Base-by-base conservation (phyloP, 148 eudicot genomes). In the Fagopyrum homotropicum region DNA sequence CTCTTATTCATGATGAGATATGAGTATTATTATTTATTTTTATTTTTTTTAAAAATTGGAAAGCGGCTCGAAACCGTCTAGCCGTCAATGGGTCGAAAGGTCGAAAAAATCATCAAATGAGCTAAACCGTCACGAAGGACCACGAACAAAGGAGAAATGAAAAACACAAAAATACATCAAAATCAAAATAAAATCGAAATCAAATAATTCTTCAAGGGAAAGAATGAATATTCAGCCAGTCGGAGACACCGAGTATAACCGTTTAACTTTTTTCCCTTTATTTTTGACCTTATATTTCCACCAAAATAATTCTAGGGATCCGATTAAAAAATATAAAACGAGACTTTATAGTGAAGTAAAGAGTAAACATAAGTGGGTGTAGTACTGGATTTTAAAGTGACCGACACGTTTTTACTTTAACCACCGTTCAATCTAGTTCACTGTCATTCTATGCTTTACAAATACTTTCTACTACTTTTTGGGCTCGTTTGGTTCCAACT, bases 381-480 rank as follows among this genome's bases (percentile, higher is more conserved):
- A 30, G 35, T 30, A 30, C 35, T 30, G 2, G 2, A 1, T 35
- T 35, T 35, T 35, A 64, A 40, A 40, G 70, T 40, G 70, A 64
- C 70, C 70, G 70, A 64, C 70, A 64, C 70, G 70, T 35, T 64
- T 64, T 64, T 14, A 64, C 70, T 64, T 60, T 64, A 64, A 64
- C 70, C 4, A 64, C 70, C 4, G 70, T 40, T 35, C 5, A 30
- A 26, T 9, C 6, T 63, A 11, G 10, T 30, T 40, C 45, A 48
- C 1, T 29, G 15, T 60, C 2, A 26, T 29, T 26, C 5, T 59
- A 59, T 8, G 4, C 35, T 59, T n/a, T 55, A 55, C 14, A 52
- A 52, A 52, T 52, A 5, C 57, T 52, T 52, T 52, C n/a, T 52
- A 14, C 6, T 12, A 15, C n/a, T 12, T n/a, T 8, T 14, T 52